phyloP scores from a whole-genome alignment of 1,139 yeast genomes.

The Pichia sp. region DNA sequence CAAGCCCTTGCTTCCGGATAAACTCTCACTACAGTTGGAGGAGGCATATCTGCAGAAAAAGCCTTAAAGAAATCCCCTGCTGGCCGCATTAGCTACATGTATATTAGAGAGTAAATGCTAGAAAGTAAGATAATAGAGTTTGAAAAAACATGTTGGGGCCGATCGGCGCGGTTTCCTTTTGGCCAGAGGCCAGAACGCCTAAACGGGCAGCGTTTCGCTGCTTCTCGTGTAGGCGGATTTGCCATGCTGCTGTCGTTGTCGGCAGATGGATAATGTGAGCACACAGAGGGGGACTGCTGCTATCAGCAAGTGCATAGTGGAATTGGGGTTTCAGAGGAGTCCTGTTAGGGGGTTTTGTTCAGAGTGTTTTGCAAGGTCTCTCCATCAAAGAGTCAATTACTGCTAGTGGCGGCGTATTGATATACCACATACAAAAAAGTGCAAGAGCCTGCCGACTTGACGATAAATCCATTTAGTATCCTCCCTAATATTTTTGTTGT shows the following conservation, averaged over 20 bases:
- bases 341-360: not conserved
- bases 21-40: conserved; percentile 37
- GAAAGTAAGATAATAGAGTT: too few relatives aligned
- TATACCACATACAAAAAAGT: not conserved
- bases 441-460: not conserved
- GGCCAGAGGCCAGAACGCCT: not conserved
- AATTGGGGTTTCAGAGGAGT: not conserved
- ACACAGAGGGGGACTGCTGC: not conserved
- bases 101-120: not conserved
- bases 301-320: not conserved
- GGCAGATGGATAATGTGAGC: not conserved
- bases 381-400: not conserved
- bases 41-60: conserved; percentile 7
- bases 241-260: not conserved
- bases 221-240: not conserved
- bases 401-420: not conserved
- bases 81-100: not conserved
- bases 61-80: not conserved
- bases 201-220: not conserved
- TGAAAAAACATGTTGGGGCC: not conserved
- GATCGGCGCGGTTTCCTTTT: not conserved
- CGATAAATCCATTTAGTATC: not conserved
- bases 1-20: conserved; percentile 58
- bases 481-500: too few relatives aligned
- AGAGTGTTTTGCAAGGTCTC: not conserved